A percentile compares a stretch with the other conserved stretches of the same genome.
phyloP scores from a whole-genome alignment of 1,139 yeast species.

The Casaregolazyma lundiana region DNA sequence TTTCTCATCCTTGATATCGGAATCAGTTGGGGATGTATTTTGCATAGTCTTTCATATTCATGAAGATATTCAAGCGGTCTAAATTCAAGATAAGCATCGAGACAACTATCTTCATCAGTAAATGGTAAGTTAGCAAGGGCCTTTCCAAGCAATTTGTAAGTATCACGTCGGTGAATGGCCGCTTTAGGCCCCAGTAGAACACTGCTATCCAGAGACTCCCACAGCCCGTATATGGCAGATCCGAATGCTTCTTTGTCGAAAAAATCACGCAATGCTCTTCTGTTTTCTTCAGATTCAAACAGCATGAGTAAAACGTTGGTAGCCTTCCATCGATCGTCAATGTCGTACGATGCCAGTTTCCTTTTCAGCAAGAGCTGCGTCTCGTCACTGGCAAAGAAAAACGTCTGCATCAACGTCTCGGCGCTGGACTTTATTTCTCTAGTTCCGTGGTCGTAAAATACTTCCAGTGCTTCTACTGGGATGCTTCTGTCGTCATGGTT shows the following conservation, averaged over 20 bases:
- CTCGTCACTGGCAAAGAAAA: constrained; percentile 14
- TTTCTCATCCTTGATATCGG: background rate
- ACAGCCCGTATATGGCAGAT: constrained; percentile 16
- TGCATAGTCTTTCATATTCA: background rate
- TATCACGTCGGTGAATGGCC: constrained; percentile 12
- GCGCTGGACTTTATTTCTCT: constrained; percentile 16
- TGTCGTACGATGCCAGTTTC: constrained; percentile 11
- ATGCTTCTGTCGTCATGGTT: constrained; percentile 1
- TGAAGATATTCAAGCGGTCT: constrained; percentile 6
- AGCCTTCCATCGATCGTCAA: constrained; percentile 16
- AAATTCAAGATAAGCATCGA: constrained; percentile 3
- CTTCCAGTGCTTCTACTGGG: constrained; percentile 20
- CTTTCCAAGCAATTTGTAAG: constrained; percentile 7
- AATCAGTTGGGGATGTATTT: background rate
- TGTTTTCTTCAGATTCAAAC: constrained; percentile 4
- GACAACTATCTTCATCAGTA: background rate
- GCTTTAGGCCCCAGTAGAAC: constrained; percentile 8
- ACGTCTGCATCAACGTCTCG: constrained; percentile 13
- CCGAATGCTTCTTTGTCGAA: constrained; percentile 13
- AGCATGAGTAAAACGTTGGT: constrained; percentile 7
- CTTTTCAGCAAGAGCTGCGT: constrained; percentile 14
- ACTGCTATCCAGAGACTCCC: constrained; percentile 9
- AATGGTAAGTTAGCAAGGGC: background rate
- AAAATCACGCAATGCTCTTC: constrained; percentile 7
- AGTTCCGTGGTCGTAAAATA: constrained; percentile 19